phyloP scores from a whole-genome alignment of 2,329 filamentous ascomycete genomes.

The Coniochaeta sp. region DNA sequence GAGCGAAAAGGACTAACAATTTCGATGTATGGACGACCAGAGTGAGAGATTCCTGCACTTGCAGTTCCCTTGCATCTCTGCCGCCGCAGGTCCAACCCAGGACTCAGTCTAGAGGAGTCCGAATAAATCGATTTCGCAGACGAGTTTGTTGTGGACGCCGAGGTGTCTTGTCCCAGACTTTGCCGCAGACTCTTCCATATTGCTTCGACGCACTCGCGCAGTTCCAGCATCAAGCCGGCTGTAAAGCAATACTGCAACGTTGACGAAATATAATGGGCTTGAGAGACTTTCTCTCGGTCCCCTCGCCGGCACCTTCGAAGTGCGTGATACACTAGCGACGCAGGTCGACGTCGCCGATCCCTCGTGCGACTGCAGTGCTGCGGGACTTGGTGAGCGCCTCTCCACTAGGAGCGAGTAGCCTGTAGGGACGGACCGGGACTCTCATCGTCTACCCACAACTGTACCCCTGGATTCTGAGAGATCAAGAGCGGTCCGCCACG shows the following conservation, averaged over 20 bases:
- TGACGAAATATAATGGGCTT: too few species aligned
- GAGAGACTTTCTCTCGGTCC: too few species aligned
- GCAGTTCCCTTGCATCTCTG: constrained; percentile 2
- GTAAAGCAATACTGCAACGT: neutral
- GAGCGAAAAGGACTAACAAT: constrained; percentile 14
- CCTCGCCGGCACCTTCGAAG: too few species aligned
- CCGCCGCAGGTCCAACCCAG: neutral
- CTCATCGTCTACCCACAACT: too few species aligned
- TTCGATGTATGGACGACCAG: constrained; percentile 2
- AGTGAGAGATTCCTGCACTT: neutral
- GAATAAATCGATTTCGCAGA: neutral
- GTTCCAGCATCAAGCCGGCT: neutral
- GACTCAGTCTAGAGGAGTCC: too few species aligned
- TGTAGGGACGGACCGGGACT: too few species aligned
- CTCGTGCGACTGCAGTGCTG: neutral
- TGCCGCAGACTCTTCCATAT: neutral
- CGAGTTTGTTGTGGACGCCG: too few species aligned
- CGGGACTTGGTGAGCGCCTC: neutral
- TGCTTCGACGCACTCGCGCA: neutral
- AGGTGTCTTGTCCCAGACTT: neutral
- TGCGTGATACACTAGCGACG: neutral
- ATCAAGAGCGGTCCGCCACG: too few species aligned
- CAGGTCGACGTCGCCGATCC: neutral
- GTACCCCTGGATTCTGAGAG: too few species aligned
- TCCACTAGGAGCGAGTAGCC: too few species aligned